Evolutionary conservation across 441 rosid genomes (phyloP), one percentile per base, ranked within the genome.

Genomic region (Gossypium davidsonii): DNA sequence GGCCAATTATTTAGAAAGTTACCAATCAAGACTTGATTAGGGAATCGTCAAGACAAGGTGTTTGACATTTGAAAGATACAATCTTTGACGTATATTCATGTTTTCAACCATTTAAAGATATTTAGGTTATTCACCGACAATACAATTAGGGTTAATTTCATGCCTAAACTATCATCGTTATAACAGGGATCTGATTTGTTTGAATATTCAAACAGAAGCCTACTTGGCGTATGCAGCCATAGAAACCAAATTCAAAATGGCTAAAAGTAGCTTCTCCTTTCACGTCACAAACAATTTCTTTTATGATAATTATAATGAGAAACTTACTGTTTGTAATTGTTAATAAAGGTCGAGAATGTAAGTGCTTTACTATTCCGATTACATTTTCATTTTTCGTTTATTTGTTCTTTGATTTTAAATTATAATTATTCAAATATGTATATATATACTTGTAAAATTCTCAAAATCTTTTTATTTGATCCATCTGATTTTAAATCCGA

Each of bases 51-150:
- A 21, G 68, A 9, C 71, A n/a, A 51, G 14, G 59, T 15, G 44
- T 49, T 67, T 9, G 25, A n/a, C 59, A 67, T 51, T 51, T 51
- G 72, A 67, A 67, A 28, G 15, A 51, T 15, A 26, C 44, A 15
- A 49, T 15, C 58, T 67, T 48, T 67, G 57, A 48, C 58, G 7
- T 25, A 25, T 6, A 14, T 15, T 51, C 23, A 15, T 8, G 10
- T 37, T 51, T 51, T 51, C 59, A 67, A 51, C 72, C 2, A 26
- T 42, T 67, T 1, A 8, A 26, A 51, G 42, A 51, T 9, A 17
- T 51, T 28, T 51, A 58, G 59, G 42, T 67, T 28, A 67, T 15
- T 51, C 59, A 67, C 71, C 44, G 25, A 67, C 44, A 56, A 8
- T 3, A 12, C 15, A n/a, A 26, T 26, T n/a, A 48, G 10, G 42